phyloP scores from a whole-genome alignment of 176 grass and related monocot species.

The Neostapfia colusana region DNA sequence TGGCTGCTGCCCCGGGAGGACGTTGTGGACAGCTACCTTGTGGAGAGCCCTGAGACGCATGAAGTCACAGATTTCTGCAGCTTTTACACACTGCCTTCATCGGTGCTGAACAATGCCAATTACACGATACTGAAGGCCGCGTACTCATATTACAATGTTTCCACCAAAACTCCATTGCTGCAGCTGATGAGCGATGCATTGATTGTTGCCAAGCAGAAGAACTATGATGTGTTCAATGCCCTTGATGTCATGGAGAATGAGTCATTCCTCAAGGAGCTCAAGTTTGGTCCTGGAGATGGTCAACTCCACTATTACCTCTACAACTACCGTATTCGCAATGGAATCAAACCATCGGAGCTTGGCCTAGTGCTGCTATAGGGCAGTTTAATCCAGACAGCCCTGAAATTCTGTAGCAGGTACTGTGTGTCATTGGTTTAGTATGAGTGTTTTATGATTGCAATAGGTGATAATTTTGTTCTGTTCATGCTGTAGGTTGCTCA shows the following conservation, averaged over 20 bases:
- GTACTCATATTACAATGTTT: constrained; percentile 94
- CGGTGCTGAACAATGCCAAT: constrained; percentile 89
- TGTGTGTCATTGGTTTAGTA: constrained; percentile 32
- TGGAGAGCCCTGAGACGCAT: constrained; percentile 93
- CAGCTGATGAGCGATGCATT: constrained; percentile 96
- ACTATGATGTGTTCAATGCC: constrained; percentile 96
- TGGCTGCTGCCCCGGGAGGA: constrained; percentile 84
- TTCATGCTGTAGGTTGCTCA: constrained; percentile 47
- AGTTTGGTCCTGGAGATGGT: constrained; percentile 95
- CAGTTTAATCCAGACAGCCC: constrained; percentile 8
- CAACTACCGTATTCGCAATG: constrained; percentile 74
- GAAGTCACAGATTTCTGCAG: constrained; percentile 98
- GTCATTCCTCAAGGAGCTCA: constrained; percentile 84
- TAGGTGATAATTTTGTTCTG: constrained; percentile 36
- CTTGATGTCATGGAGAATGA: constrained; percentile 97
- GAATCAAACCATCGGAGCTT: constrained; percentile 80
- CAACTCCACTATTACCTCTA: constrained; percentile 99
- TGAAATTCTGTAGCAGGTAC: constrained; percentile 35
- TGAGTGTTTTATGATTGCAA: constrained; percentile 13
- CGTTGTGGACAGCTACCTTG: constrained; percentile 93
- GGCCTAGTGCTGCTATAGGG: constrained; percentile 88
- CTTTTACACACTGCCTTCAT: constrained; percentile 90
- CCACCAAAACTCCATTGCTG: constrained; percentile 76
- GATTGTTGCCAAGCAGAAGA: constrained; percentile 88
- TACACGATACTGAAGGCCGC: constrained; percentile 81